Conservation (phyloP, 1,284 basidiomycete species). For the Pterula multifida region DNA sequence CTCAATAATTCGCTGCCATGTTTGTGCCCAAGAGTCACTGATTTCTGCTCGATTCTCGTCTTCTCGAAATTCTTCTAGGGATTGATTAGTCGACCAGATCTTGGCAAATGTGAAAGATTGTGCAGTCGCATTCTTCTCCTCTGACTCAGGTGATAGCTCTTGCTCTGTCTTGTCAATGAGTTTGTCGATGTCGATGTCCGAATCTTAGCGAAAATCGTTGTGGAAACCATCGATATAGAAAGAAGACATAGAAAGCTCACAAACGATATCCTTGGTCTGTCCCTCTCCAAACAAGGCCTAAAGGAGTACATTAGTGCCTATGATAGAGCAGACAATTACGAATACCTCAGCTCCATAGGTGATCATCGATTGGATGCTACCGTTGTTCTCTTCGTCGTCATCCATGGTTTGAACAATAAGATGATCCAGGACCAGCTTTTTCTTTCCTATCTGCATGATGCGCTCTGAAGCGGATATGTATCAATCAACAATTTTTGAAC, state of each 20-base stretch:
- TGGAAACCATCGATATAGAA: too few species aligned
- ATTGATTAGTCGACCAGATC: conserved; percentile 72
- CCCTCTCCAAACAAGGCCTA: conserved; percentile 2
- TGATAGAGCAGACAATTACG: background rate
- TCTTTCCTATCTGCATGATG: conserved; percentile 81
- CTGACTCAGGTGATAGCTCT: conserved; percentile 48
- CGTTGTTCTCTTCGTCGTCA: conserved; percentile 58
- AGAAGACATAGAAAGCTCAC: conserved; percentile 30
- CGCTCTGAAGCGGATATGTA: conserved; percentile 40
- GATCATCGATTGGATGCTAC: conserved; percentile 70
- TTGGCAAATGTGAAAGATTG: conserved; percentile 75
- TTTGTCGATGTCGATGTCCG: conserved; percentile 68
- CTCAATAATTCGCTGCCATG: conserved; percentile 50
- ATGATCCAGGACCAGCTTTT: conserved; percentile 85
- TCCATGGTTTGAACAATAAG: conserved; percentile 91
- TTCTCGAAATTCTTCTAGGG: conserved; percentile 54
- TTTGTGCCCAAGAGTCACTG: conserved; percentile 68
- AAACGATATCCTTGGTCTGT: conserved; percentile 43
- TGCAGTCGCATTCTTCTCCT: conserved; percentile 28
- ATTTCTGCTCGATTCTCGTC: conserved; percentile 23
- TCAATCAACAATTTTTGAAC: conserved; percentile 3
- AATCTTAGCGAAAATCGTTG: conserved; percentile 53
- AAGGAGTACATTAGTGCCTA: background rate
- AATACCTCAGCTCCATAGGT: conserved; percentile 68
- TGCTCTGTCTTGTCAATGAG: conserved; percentile 76